Evolutionary conservation across 1,284 basidiomycete species (phyloP).

Genomic region (Tilletia walkeri): DNA sequence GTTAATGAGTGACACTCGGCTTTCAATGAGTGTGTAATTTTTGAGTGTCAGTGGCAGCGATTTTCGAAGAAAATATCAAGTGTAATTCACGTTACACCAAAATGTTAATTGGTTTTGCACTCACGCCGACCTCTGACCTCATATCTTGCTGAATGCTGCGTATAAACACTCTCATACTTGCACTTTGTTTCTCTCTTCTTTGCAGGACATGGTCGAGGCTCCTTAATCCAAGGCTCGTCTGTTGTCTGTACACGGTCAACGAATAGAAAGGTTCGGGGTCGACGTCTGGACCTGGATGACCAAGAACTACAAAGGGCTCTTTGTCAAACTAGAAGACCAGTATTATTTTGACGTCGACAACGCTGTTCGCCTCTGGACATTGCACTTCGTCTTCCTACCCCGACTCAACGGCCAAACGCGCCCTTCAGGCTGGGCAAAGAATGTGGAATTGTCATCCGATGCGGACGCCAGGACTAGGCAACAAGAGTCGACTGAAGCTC

Average conservation of each 20-base stretch:
- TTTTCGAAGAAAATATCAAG: too few relatives aligned
- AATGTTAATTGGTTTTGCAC: too few relatives aligned
- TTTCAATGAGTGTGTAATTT: too few relatives aligned
- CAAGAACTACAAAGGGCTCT: neutral
- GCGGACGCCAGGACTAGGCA: neutral
- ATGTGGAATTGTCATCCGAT: neutral
- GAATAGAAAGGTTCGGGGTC: neutral
- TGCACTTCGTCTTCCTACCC: constrained; percentile 6
- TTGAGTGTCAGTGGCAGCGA: too few relatives aligned
- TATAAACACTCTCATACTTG: too few relatives aligned
- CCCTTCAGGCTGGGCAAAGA: neutral
- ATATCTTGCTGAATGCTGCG: too few relatives aligned
- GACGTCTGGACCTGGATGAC: neutral
- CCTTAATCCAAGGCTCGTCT: neutral
- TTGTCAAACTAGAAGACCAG: neutral
- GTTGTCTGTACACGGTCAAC: neutral
- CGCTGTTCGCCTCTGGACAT: neutral
- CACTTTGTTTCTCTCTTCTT: too few relatives aligned
- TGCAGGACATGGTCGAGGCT: neutral
- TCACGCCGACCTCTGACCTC: too few relatives aligned
- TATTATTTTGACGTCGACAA: neutral
- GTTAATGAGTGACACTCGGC: too few relatives aligned
- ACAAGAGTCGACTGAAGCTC: neutral
- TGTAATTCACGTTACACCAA: too few relatives aligned
- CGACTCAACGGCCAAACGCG: neutral